Evolutionary conservation across 2,329 filamentous ascomycete genomes (phyloP).

Genomic region (Emergomyces orientalis): DNA sequence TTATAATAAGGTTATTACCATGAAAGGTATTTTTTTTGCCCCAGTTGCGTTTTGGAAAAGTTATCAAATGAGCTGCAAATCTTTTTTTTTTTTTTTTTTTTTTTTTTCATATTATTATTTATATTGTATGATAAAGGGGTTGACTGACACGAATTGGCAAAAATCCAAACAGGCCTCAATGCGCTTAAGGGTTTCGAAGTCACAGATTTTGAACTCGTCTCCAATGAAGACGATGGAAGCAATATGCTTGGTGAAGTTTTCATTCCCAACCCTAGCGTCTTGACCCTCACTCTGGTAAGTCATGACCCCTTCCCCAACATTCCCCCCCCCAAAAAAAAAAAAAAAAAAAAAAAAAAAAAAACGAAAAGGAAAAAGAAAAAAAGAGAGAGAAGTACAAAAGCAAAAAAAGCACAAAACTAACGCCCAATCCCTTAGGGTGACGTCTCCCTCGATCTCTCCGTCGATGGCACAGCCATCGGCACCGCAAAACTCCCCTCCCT

Average conservation of each 20-base stretch:
- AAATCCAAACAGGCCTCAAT: slow-evolving; percentile 44
- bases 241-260: slow-evolving; percentile 47
- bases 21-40: slow-evolving; percentile 42
- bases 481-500: slow-evolving; percentile 43
- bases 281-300: slow-evolving; percentile 45
- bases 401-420: slow-evolving; percentile 8
- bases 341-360: not conserved
- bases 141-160: not conserved
- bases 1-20: slow-evolving; percentile 49
- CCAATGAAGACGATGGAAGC: slow-evolving; percentile 31
- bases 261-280: slow-evolving; percentile 52
- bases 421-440: slow-evolving; percentile 37
- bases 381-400: not conserved
- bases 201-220: slow-evolving; percentile 40
- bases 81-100: not conserved
- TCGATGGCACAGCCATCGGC: slow-evolving; percentile 42
- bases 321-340: not conserved
- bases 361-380: no score
- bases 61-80: no score
- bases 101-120: not conserved
- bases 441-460: slow-evolving; percentile 45
- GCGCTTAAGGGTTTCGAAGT: slow-evolving; percentile 45
- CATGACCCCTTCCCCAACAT: not conserved
- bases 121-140: not conserved
- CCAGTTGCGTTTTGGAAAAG: no score